A percentile compares a stretch with the other conserved stretches of the same genome.
Evolutionary conservation across 108 stramenopile species (phyloP).

Genomic region (Pseudonitzschia multistriata): DNA sequence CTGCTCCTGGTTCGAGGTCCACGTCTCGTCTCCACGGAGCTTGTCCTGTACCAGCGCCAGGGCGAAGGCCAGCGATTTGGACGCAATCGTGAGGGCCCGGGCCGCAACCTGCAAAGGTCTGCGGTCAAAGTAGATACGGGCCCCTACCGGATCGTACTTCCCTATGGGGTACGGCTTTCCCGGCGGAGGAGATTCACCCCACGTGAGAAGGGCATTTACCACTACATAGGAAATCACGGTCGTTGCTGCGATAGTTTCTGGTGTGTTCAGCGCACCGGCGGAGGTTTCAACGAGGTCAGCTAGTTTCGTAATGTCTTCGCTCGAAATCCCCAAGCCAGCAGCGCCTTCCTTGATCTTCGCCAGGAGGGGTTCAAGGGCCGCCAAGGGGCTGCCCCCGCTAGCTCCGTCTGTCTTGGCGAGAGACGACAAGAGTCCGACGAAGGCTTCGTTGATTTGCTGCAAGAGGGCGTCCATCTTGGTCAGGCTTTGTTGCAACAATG

Average conservation of each 20-base stretch:
- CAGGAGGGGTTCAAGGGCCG: neutral
- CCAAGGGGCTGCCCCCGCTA: neutral
- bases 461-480: neutral
- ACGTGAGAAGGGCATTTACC: conserved; percentile 19
- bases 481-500: neutral
- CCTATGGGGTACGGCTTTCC: conserved; percentile 59
- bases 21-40: conserved; percentile 24
- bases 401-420: neutral
- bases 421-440: neutral
- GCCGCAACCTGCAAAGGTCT: conserved; percentile 31
- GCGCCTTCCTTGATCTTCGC: neutral
- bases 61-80: conserved; percentile 47
- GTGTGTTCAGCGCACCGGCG: conserved; percentile 15
- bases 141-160: conserved; percentile 66
- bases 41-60: conserved; percentile 36
- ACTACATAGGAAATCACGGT: conserved; percentile 10
- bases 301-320: neutral
- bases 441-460: neutral
- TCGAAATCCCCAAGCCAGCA: neutral
- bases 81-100: conserved; percentile 48
- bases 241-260: conserved; percentile 12
- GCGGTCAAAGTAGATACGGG: conserved; percentile 64
- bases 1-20: conserved; percentile 50
- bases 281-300: neutral
- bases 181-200: conserved; percentile 26